Percentiles rank a stretch among this genome's conserved stretches.
Conservation (phyloP, 345 rosid species). For the Syzygium aromaticum region DNA sequence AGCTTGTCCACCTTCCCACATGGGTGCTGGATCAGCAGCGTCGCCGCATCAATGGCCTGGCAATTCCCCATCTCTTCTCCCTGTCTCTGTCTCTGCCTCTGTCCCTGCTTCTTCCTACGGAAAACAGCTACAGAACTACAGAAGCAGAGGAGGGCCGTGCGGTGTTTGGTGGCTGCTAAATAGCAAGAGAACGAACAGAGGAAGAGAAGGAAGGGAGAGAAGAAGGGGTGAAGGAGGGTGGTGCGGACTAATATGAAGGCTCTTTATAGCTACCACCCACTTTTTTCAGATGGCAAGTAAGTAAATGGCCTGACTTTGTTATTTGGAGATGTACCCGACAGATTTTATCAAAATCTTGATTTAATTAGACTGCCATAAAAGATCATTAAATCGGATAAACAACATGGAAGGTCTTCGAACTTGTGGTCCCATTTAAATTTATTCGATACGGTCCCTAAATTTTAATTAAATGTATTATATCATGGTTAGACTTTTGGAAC, state of each 20-base stretch:
- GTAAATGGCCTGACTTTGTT: background rate
- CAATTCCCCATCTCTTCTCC: constrained; percentile 68
- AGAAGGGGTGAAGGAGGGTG: background rate
- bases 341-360: background rate
- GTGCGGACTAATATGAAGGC: constrained; percentile 2
- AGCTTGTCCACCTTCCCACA: constrained; percentile 62
- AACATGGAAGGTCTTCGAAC: too few species aligned
- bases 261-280: constrained; percentile 34
- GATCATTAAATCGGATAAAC: too few species aligned
- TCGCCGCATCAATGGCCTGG: constrained; percentile 79
- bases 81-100: background rate
- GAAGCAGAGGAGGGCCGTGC: background rate
- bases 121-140: background rate
- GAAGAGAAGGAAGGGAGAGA: background rate
- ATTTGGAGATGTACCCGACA: background rate
- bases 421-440: too few species aligned
- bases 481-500: too few species aligned
- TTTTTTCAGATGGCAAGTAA: background rate
- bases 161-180: background rate
- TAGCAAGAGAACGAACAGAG: background rate
- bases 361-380: background rate
- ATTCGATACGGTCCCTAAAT: too few species aligned
- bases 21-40: constrained; percentile 70
- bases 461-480: too few species aligned
- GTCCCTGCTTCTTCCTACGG: background rate